A percentile compares a stretch with the other conserved stretches of the same genome.
phyloP scores from a whole-genome alignment of 2,329 filamentous ascomycete species.

The Hypomyces rosellus region DNA sequence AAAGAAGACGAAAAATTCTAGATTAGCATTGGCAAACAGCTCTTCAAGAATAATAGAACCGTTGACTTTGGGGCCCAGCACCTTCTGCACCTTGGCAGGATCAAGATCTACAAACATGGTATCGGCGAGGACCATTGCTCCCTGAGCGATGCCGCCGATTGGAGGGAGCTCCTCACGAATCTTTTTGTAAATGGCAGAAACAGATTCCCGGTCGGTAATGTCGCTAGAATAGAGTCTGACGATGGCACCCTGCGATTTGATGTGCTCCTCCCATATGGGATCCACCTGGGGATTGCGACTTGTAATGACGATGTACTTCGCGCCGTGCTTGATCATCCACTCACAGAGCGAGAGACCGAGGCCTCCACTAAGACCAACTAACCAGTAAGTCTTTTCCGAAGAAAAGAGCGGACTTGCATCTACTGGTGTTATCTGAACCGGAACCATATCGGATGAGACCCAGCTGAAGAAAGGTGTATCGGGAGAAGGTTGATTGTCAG shows the following conservation, averaged over 20 bases:
- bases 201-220: conserved; percentile 7
- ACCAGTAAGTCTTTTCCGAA: conserved; percentile 25
- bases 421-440: neutral
- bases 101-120: conserved; percentile 23
- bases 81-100: conserved; percentile 17
- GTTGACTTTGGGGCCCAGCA: conserved; percentile 29
- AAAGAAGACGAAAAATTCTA: conserved; percentile 34
- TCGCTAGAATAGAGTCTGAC: conserved; percentile 11
- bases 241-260: conserved; percentile 1
- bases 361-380: conserved; percentile 27
- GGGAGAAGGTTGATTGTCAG: neutral
- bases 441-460: neutral
- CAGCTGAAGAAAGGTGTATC: neutral
- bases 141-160: conserved; percentile 37
- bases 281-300: conserved; percentile 32
- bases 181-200: conserved; percentile 4
- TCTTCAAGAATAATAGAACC: conserved; percentile 26
- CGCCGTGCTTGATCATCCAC: conserved; percentile 35
- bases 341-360: conserved; percentile 31
- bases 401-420: conserved; percentile 14
- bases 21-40: conserved; percentile 19
- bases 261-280: conserved; percentile 18
- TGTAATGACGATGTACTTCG: conserved; percentile 30
- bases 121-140: conserved; percentile 39
- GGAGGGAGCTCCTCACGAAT: conserved; percentile 22